These are phyloP conservation scores for Rhizoclosmatium sp. DNA, from an alignment of 192 early-diverging fungal species.

Conservation along the genomic window DNA sequence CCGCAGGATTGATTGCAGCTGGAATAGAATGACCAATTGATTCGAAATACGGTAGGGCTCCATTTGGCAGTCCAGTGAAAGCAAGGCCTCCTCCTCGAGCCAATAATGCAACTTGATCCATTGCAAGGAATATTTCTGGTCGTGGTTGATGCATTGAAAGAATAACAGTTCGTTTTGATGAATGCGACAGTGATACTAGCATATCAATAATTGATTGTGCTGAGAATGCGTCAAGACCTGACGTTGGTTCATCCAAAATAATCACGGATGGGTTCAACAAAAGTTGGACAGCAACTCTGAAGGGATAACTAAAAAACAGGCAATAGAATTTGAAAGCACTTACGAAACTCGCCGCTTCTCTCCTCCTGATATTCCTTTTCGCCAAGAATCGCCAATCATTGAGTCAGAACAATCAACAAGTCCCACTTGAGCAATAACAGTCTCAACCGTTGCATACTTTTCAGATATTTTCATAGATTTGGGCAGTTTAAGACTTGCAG, in stretches of 20 bases:
- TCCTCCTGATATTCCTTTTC: too few relatives aligned
- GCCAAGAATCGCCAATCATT: conserved; percentile 58
- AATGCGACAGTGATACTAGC: conserved; percentile 41
- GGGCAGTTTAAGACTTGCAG: conserved; percentile 69
- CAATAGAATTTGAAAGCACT: background rate
- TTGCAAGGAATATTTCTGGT: conserved; percentile 78
- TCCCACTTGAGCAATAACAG: conserved; percentile 46
- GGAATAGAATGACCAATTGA: conserved; percentile 60
- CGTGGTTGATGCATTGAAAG: conserved; percentile 91
- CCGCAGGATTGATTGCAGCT: conserved; percentile 69
- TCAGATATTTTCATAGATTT: conserved; percentile 28
- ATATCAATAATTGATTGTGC: conserved; percentile 68
- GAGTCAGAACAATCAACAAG: conserved; percentile 53
- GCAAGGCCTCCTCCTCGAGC: conserved; percentile 69
- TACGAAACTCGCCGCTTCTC: conserved; percentile 62
- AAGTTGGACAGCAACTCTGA: conserved; percentile 83
- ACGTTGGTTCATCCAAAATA: conserved; percentile 19
- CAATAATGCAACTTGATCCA: conserved; percentile 85
- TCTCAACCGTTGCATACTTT: conserved; percentile 46
- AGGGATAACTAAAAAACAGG: background rate
- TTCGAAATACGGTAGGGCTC: conserved; percentile 61
- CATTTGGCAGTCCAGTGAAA: conserved; percentile 61
- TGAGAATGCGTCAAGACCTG: conserved; percentile 74
- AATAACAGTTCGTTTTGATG: conserved; percentile 64
- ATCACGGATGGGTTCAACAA: conserved; percentile 69